Evolutionary conservation across 2,329 filamentous ascomycete species (phyloP).

Genomic region (Epichloe coenophiala): DNA sequence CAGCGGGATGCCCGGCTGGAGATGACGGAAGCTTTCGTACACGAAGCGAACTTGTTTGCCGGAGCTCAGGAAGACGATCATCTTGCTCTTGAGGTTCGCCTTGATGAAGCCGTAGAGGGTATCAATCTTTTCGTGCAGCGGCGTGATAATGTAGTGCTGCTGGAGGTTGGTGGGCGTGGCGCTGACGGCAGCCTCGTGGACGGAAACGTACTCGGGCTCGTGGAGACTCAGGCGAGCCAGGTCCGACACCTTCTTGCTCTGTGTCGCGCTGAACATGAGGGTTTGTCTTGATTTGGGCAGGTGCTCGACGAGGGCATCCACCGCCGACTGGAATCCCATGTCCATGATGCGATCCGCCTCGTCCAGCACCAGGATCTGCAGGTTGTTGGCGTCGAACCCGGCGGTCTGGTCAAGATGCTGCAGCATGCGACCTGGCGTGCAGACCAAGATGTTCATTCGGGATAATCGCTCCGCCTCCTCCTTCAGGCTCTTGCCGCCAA

Average conservation of each 20-base stretch:
- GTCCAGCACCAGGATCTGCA: conserved; percentile 87
- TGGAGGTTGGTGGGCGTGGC: conserved; percentile 77
- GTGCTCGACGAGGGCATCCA: conserved; percentile 89
- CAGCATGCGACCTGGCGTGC: conserved; percentile 86
- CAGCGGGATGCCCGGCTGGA: conserved; percentile 87
- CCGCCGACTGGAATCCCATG: conserved; percentile 83
- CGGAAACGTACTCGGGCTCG: conserved; percentile 89
- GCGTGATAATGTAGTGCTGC: conserved; percentile 82
- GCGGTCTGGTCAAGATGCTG: conserved; percentile 94
- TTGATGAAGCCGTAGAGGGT: conserved; percentile 89
- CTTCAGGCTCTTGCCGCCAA: conserved; percentile 80
- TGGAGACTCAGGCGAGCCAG: conserved; percentile 75
- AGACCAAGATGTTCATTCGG: conserved; percentile 94
- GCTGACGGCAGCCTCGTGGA: conserved; percentile 67
- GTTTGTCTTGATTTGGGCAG: conserved; percentile 78
- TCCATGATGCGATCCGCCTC: conserved; percentile 96
- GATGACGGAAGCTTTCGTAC: conserved; percentile 81
- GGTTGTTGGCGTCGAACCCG: conserved; percentile 74
- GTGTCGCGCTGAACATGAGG: conserved; percentile 87
- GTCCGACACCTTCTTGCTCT: conserved; percentile 89
- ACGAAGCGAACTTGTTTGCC: conserved; percentile 95
- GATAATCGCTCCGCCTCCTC: conserved; percentile 75
- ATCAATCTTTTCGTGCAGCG: conserved; percentile 78
- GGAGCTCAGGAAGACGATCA: conserved; percentile 87
- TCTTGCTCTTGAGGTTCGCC: conserved; percentile 82